Percentiles rank a stretch among this genome's conserved stretches.
Conservation (phyloP, 371 early-diverging fungal species). For the Chytridium lagenaria region DNA sequence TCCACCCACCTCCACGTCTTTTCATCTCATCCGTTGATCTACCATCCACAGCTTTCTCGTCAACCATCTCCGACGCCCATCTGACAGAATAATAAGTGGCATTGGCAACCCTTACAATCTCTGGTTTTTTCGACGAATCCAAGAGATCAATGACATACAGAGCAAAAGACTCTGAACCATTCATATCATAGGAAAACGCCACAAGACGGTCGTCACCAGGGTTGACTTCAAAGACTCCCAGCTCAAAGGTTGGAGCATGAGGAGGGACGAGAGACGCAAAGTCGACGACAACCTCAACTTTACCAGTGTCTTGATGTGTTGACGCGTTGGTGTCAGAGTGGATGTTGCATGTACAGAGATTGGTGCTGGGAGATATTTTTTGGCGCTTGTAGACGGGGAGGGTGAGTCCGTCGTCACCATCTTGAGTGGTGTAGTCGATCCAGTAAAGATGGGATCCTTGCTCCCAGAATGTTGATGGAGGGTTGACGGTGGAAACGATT, state of each 20-base stretch:
- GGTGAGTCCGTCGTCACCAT: neutral
- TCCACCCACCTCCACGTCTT: too few relatives aligned
- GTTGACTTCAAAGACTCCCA: too few relatives aligned
- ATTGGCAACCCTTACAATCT: neutral
- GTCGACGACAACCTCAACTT: too few relatives aligned
- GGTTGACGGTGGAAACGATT: neutral
- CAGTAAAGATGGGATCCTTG: conserved; percentile 32
- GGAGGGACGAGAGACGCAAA: too few relatives aligned
- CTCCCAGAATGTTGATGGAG: conserved; percentile 31
- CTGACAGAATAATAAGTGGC: conserved; percentile 50
- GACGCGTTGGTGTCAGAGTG: too few relatives aligned
- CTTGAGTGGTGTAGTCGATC: conserved; percentile 9
- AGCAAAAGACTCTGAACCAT: conserved; percentile 52
- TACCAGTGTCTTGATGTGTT: too few relatives aligned
- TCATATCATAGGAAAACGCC: conserved; percentile 52
- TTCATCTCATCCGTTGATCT: too few relatives aligned
- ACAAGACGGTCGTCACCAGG: conserved; percentile 27
- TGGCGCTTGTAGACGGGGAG: neutral
- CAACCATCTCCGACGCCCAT: conserved; percentile 41
- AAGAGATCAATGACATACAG: conserved; percentile 36
- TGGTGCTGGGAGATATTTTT: too few relatives aligned
- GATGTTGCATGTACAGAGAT: too few relatives aligned
- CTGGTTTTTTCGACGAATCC: neutral
- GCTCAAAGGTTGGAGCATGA: too few relatives aligned
- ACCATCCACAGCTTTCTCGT: too few relatives aligned